Evolutionary conservation across 148 eudicot genomes (phyloP), one percentile per base, ranked within the genome.

Genomic region (Heliamphora exappendiculata): DNA sequence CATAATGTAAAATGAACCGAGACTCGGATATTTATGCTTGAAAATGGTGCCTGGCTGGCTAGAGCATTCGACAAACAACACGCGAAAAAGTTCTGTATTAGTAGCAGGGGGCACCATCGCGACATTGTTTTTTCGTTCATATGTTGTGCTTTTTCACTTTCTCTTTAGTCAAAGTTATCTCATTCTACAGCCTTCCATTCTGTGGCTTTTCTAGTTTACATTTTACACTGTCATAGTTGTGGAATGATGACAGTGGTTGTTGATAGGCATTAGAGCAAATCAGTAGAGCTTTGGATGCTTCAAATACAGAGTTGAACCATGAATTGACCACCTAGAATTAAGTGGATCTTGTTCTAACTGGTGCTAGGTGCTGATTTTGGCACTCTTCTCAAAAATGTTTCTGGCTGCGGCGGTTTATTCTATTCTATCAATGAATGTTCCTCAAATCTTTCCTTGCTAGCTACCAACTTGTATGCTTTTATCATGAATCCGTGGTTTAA

Each of bases 401-500:
- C 3, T 2, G 20, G 67, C 31, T 19, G 3, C 1, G 4, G 4
- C 13, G 7, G 22, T 31, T 31, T 12, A 5, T 63, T 63, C 39
- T 63, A 33, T 63, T 31, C 67, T 63, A 11, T 42, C 51, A 67
- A 67, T 22, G 4, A 45, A 22, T 7, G 34, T 44, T 69, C 70
- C 73, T 69, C 55, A 45, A 45, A 17, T 24, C 34, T 45, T 5
- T 67, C 49, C 31, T 67, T 67, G 71, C 71, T 42, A 9, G 5
- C 70, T 41, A 39, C 31, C 16, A 41, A 12, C 29, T 26, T 41
- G 24, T 67, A 20, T 41, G 28, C 49, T 34, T 24, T 41, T 64
- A n/a, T 66, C 29, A 39, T 66, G 47, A 66, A n/a, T n/a, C n/a
- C n/a, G n/a, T n/a, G n/a, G n/a, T 66, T 66, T 39, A 67, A 31